These are phyloP conservation scores for Rubia tinctorum DNA, from an alignment of 305 asterid genomes.

Conservation along the genomic window DNA sequence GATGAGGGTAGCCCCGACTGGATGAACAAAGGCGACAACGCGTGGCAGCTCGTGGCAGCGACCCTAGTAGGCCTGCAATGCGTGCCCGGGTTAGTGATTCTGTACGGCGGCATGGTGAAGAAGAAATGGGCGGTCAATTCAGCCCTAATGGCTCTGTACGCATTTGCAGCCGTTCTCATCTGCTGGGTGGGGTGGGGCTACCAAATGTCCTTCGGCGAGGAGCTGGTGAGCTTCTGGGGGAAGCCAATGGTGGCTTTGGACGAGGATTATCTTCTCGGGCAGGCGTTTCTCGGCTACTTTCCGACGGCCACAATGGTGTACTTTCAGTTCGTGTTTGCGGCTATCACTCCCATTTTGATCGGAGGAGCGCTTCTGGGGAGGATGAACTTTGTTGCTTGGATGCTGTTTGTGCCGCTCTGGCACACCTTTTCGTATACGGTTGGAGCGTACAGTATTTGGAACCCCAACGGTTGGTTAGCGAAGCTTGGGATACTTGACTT, in stretches of 20 bases:
- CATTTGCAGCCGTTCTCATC: constrained; percentile 62
- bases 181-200: constrained; percentile 87
- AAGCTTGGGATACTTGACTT: constrained; percentile 59
- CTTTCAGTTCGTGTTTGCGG: constrained; percentile 75
- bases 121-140: constrained; percentile 86
- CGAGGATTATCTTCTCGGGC: too few species aligned
- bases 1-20: too few species aligned
- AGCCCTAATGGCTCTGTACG: constrained; percentile 75
- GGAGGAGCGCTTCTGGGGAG: constrained; percentile 73
- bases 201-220: constrained; percentile 60
- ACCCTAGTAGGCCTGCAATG: constrained; percentile 72
- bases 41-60: constrained; percentile 72
- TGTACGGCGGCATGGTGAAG: constrained; percentile 71
- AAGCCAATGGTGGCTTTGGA: constrained; percentile 26
- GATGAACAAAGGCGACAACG: constrained; percentile 74
- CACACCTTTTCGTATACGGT: constrained; percentile 65
- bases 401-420: constrained; percentile 76
- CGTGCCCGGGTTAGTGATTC: constrained; percentile 62
- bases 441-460: constrained; percentile 66
- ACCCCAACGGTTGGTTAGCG: constrained; percentile 56
- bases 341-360: constrained; percentile 56
- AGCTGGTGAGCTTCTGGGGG: too few species aligned
- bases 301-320: constrained; percentile 65
- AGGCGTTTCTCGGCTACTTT: too few species aligned
- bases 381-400: constrained; percentile 76